These are phyloP conservation scores for Voacanga thouarsii DNA, from an alignment of 257 asterid species.

Conservation along the genomic window DNA sequence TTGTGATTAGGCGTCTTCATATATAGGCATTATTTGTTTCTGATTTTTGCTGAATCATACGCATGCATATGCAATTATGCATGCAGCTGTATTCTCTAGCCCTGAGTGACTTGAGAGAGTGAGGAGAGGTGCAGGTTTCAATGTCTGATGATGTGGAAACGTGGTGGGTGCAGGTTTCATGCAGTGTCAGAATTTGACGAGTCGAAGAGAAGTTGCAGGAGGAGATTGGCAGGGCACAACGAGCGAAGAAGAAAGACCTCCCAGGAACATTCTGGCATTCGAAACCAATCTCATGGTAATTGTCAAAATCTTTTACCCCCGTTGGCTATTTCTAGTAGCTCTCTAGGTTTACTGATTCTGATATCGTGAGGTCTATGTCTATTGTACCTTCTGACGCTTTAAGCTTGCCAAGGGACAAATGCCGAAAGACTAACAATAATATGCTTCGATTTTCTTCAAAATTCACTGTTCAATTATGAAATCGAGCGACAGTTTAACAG, in stretches of 20 bases:
- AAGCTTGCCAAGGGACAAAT: neutral
- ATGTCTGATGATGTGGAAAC: neutral
- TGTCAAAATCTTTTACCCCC: neutral
- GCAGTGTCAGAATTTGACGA: constrained; percentile 56
- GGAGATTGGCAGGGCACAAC: constrained; percentile 79
- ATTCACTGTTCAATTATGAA: neutral
- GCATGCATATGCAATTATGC: neutral
- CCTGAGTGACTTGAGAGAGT: neutral
- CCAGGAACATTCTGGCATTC: constrained; percentile 38
- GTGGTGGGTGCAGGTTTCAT: constrained; percentile 51
- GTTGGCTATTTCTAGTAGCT: neutral
- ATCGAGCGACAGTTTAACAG: neutral
- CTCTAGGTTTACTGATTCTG: neutral
- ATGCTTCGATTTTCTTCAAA: neutral
- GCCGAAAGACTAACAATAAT: constrained; percentile 1
- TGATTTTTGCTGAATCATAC: neutral
- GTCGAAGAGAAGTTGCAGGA: constrained; percentile 67
- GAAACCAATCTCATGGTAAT: constrained; percentile 43
- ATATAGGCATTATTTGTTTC: too few species aligned
- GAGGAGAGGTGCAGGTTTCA: neutral
- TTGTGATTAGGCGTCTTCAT: too few species aligned
- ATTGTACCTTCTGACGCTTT: constrained; percentile 5
- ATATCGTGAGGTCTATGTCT: neutral
- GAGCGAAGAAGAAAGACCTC: constrained; percentile 66
- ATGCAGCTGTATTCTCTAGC: neutral